phyloP scores from a whole-genome alignment of 2,329 filamentous ascomycete genomes.

The Blastomyces parvus region DNA sequence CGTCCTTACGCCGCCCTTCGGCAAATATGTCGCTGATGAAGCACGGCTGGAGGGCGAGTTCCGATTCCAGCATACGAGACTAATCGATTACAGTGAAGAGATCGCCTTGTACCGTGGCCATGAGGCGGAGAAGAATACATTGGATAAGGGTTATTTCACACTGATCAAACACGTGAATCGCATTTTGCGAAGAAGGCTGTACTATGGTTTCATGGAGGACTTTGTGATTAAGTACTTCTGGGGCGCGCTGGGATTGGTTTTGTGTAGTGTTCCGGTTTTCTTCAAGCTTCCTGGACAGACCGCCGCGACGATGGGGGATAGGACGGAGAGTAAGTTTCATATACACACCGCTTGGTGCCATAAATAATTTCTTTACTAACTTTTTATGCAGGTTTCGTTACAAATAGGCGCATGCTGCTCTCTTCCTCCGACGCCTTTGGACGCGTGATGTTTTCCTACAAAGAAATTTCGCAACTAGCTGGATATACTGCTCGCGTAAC shows the following conservation, averaged over 20 bases:
- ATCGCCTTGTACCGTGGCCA: slow-evolving; percentile 87
- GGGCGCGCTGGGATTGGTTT: slow-evolving; percentile 81
- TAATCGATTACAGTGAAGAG: slow-evolving; percentile 95
- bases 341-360: slow-evolving; percentile 7
- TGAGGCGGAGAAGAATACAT: slow-evolving; percentile 85
- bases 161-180: slow-evolving; percentile 98
- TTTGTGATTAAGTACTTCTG: slow-evolving; percentile 99
- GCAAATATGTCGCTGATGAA: slow-evolving; percentile 95
- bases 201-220: slow-evolving; percentile 99
- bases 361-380: slow-evolving; percentile 5
- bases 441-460: slow-evolving; percentile 94
- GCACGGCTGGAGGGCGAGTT: slow-evolving; percentile 92
- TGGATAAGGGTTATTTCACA: slow-evolving; percentile 98
- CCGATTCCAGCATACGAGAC: slow-evolving; percentile 81
- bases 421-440: slow-evolving; percentile 94
- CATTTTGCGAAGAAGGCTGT: slow-evolving; percentile 79
- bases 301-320: slow-evolving; percentile 42
- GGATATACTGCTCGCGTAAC: slow-evolving; percentile 92
- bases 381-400: slow-evolving; percentile 62
- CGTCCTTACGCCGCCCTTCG: slow-evolving; percentile 87
- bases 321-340: slow-evolving; percentile 46
- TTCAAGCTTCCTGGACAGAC: slow-evolving; percentile 73
- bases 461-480: slow-evolving; percentile 90
- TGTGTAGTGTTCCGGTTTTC: slow-evolving; percentile 93
- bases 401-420: slow-evolving; percentile 82